Percentiles rank a stretch among this genome's conserved stretches.
phyloP scores from a whole-genome alignment of 768 basidiomycete genomes.

The Lyophyllum semitale region DNA sequence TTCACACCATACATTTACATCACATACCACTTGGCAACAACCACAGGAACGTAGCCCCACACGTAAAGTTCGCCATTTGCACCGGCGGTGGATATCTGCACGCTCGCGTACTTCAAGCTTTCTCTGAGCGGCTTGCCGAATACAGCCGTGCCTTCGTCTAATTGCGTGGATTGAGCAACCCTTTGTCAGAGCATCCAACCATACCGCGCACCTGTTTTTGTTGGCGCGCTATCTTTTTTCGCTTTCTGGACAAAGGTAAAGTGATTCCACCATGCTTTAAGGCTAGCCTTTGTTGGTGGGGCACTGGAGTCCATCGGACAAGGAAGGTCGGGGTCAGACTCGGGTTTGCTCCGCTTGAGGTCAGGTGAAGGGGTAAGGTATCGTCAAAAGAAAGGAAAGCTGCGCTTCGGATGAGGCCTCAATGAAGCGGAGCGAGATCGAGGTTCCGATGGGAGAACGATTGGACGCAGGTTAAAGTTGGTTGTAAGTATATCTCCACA shows the following conservation, averaged over 20 bases:
- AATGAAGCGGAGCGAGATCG: constrained; percentile 19
- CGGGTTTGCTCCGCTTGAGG: constrained; percentile 15
- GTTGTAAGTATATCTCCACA: constrained; percentile 19
- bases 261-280: constrained; percentile 84
- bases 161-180: background rate
- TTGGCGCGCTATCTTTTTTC: constrained; percentile 56
- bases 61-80: constrained; percentile 82
- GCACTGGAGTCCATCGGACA: constrained; percentile 12
- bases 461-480: background rate
- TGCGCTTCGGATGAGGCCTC: constrained; percentile 9
- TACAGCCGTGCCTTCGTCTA: constrained; percentile 40
- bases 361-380: background rate
- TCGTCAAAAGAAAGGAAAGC: constrained; percentile 16
- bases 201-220: constrained; percentile 36
- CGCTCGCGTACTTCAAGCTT: constrained; percentile 83
- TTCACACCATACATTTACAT: constrained; percentile 20
- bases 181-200: background rate
- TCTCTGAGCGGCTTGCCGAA: constrained; percentile 87
- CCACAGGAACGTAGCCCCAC: constrained; percentile 95
- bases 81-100: constrained; percentile 91
- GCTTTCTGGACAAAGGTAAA: constrained; percentile 66
- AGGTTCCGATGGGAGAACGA: background rate
- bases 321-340: constrained; percentile 3
- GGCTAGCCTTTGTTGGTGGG: constrained; percentile 53
- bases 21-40: constrained; percentile 93